Base-by-base conservation (phyloP, 805 yeast genomes). In the Metschnikowia arizonensis region DNA sequence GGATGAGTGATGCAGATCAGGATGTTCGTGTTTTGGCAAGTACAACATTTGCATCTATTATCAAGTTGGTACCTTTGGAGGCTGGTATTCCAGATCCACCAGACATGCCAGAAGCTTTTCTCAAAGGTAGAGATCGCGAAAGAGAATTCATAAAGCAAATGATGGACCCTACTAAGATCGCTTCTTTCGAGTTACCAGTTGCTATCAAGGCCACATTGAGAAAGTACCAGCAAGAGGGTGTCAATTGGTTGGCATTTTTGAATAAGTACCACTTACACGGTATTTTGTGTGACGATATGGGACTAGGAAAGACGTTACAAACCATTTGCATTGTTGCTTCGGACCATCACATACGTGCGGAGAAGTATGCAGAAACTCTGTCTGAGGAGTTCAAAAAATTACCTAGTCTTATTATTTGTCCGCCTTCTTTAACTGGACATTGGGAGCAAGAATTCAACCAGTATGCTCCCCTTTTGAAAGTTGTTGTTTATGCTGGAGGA, bases 271-370 rank as follows among this genome's bases (percentile, higher is more conserved):
- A 91, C 63, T 71, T 93, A 43, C 99, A 93, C 68, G 99, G 99
- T 44, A 91, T 93, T 58, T 72, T 93, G 40, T 93, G 99, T 79
- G 99, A 93, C 63, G 99, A 93, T 80, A 93, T 93, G 99, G 99
- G 99, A 5, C 74, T 93, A 25, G 99, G 99, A 42, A 93, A 93
- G 63, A 93, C 99, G 0, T 73, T 93, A 49, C 99, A 93, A 65
- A 90, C 99, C 0, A 90, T 93, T 59, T 93, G 99, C 67, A 91
- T 95, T 54, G 89, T 93, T 44, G 87, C 99, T 0, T 88, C 97
- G 61, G 99, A 93, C 59, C 99, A 93, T 58, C 87, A 89, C 57
- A 56, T 88, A 53, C 79, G 99, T 53, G 82, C 80, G 9, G 85
- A 85, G 54, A 84, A 83, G 52, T 86, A 73, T 62, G 73, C 66